A percentile compares a stretch with the other conserved stretches of the same genome.
Evolutionary conservation across 1,139 yeast species (phyloP).

Genomic region (Taphrina flavorubra): DNA sequence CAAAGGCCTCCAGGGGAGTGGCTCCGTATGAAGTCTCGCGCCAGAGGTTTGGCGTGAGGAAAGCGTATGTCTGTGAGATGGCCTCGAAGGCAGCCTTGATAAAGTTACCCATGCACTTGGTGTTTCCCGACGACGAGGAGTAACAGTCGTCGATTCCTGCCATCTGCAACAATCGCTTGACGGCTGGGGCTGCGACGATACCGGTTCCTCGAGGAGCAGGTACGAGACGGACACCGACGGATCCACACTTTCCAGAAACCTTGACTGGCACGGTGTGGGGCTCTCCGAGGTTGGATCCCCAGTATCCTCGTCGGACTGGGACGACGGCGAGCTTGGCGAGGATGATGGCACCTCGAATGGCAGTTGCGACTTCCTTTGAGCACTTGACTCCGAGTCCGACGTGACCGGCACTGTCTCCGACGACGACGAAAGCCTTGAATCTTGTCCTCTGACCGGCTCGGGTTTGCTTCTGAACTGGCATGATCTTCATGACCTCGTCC

Average conservation of each 20-base stretch:
- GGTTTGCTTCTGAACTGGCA: conserved; percentile 99
- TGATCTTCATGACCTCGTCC: conserved; percentile 98
- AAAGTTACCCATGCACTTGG: conserved; percentile 99
- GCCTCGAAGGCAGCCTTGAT: conserved; percentile 99
- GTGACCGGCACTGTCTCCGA: conserved; percentile 99
- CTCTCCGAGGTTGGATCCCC: conserved; percentile 99
- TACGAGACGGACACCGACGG: conserved; percentile 95
- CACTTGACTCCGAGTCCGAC: conserved; percentile 99
- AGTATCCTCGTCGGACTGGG: conserved; percentile 99
- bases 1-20: conserved; percentile 44
- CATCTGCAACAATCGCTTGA: conserved; percentile 96
- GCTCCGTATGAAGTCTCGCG: conserved; percentile 58
- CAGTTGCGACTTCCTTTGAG: conserved; percentile 99
- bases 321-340: conserved; percentile 98
- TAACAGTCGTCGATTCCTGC: conserved; percentile 99
- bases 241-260: conserved; percentile 71
- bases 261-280: conserved; percentile 98
- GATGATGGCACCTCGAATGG: conserved; percentile 99
- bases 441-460: conserved; percentile 99
- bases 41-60: conserved; percentile 99
- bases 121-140: conserved; percentile 98
- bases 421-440: conserved; percentile 99
- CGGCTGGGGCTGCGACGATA: conserved; percentile 99
- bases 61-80: conserved; percentile 94
- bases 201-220: conserved; percentile 99